These are phyloP conservation scores for Pyrenochaeta sp. DNA, from an alignment of 2,329 filamentous ascomycete genomes.

Conservation along the genomic window DNA sequence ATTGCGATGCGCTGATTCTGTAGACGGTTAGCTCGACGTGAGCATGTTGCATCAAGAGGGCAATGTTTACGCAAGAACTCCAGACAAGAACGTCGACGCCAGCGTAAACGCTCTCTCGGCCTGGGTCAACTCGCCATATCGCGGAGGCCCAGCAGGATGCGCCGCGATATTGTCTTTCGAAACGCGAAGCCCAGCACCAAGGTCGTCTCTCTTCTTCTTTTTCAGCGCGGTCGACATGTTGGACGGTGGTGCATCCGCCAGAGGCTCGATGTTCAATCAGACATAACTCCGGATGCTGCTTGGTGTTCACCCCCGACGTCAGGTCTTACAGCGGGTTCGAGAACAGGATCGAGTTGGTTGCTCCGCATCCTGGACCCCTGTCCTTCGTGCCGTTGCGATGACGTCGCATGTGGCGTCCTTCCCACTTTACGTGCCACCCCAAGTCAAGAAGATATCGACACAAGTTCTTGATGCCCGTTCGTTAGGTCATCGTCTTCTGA, in stretches of 20 bases:
- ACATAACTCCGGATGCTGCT: constrained; percentile 6
- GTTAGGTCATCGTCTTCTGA: constrained; percentile 17
- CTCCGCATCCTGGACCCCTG: constrained; percentile 29
- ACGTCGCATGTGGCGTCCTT: constrained; percentile 45
- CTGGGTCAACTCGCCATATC: constrained; percentile 57
- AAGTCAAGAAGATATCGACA: constrained; percentile 35
- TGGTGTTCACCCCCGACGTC: constrained; percentile 24
- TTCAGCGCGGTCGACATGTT: constrained; percentile 33
- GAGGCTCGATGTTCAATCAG: constrained; percentile 4
- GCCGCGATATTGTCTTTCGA: constrained; percentile 51
- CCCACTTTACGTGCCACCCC: constrained; percentile 37
- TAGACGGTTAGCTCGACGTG: constrained; percentile 19
- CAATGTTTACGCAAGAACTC: constrained; percentile 55
- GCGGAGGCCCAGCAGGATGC: constrained; percentile 54
- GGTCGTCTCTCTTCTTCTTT: constrained; percentile 44
- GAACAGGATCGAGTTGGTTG: constrained; percentile 31
- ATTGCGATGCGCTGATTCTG: constrained; percentile 70
- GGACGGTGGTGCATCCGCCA: constrained; percentile 12
- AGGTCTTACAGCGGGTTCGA: too few relatives aligned
- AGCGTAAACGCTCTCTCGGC: constrained; percentile 59
- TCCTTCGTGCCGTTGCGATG: constrained; percentile 31
- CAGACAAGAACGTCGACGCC: constrained; percentile 59
- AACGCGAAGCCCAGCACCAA: constrained; percentile 54
- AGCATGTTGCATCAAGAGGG: not conserved
- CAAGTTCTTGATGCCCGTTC: constrained; percentile 13